Evolutionary conservation across 768 basidiomycete species (phyloP), one percentile per base, ranked within the genome.

Genomic region (Russula earlei): DNA sequence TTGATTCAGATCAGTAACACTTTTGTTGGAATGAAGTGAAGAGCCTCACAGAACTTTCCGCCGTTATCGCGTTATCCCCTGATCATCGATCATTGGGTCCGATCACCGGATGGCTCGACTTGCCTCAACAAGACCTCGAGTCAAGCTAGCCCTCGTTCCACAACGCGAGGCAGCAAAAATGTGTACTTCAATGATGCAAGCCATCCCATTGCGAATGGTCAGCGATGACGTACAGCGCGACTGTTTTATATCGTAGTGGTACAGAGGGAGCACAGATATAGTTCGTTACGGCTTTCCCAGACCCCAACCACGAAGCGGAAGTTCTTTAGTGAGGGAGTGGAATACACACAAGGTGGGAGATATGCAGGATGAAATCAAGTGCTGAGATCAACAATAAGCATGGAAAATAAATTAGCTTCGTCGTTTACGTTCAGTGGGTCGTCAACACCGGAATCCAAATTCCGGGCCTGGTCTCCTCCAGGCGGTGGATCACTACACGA

Each of bases 401-500:
- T 25, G 56, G 50, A 6, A 43, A 55, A 56, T 59, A 52, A 60
- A 33, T 49, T 60, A 54, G 14, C 5, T 6, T 27, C 31, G 42
- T 31, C 19, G 19, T 31, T 59, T 50, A 56, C n/a, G 14, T 25
- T 62, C 42, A 62, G 34, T 56, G 50, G 3, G 59, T 61, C 1
- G 29, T 61, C 1, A 62, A 49, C 1, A 61, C 46, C 0, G 62
- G 59, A 25, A 62, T 48, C 59, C 59, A 62, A 3, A 52, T 11
- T n/a, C 62, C 59, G 33, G 40, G 46, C 9, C 45, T 33, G 34
- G n/a, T 40, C 19, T 62, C 59, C 38, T 62, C 62, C 4, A 62
- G 59, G 27, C 62, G 59, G 25, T 61, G 53, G 1, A 62, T 12
- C 12, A 62, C 37, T 11, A 62, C 62, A 19, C 62, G 62, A 12